These are phyloP conservation scores for Nitzschia sp. DNA, from an alignment of 108 stramenopile genomes.

Conservation along the genomic window DNA sequence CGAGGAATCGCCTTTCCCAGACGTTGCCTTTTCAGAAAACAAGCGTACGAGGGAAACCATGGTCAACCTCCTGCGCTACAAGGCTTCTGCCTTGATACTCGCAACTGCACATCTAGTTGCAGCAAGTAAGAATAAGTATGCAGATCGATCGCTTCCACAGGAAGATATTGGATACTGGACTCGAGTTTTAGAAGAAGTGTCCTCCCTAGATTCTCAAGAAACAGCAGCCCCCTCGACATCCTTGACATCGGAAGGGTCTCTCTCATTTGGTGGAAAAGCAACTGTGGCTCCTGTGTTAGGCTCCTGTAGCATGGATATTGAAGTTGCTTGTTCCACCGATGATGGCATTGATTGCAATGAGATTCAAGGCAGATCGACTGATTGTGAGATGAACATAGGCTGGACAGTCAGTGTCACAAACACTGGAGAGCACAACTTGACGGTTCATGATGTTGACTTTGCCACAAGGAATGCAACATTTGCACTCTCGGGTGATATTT, in stretches of 20 bases:
- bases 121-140: background rate
- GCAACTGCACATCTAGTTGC: no score
- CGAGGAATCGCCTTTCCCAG: background rate
- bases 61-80: no score
- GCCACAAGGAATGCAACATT: background rate
- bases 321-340: background rate
- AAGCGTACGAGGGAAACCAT: no score
- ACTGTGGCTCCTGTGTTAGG: no score
- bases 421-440: constrained; percentile 3
- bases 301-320: background rate
- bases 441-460: background rate
- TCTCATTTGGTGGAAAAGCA: no score
- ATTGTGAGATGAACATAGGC: background rate
- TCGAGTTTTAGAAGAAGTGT: constrained; percentile 5
- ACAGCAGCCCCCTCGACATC: background rate
- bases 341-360: background rate
- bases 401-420: constrained; percentile 7
- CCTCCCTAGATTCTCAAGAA: background rate
- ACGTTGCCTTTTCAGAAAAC: no score
- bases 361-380: background rate
- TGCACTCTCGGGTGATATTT: background rate
- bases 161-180: constrained; percentile 9
- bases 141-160: background rate
- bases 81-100: no score
- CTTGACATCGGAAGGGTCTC: constrained; percentile 1